These are phyloP conservation scores for Phylloporus arenicola DNA, from an alignment of 768 basidiomycete species.

Conservation along the genomic window DNA sequence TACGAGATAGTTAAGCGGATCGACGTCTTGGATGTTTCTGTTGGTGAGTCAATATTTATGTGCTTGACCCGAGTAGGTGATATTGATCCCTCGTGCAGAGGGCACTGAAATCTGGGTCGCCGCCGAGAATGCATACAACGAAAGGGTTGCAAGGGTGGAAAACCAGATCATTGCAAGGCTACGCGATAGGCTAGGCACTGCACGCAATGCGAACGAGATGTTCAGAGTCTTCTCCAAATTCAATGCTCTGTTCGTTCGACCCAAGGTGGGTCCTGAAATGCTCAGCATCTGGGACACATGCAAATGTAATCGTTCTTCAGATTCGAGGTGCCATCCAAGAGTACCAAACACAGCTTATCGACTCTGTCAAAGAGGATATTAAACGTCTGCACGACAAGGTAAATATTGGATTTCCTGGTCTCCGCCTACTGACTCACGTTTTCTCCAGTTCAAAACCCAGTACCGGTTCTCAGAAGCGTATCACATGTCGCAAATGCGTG, in stretches of 20 bases:
- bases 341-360: slow-evolving; percentile 97
- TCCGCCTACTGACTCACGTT: background rate
- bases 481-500: slow-evolving; percentile 98
- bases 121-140: slow-evolving; percentile 96
- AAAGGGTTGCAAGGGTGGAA: slow-evolving; percentile 94
- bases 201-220: slow-evolving; percentile 98
- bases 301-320: slow-evolving; percentile 32
- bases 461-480: slow-evolving; percentile 94
- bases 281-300: background rate
- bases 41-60: slow-evolving; percentile 49
- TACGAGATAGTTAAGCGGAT: slow-evolving; percentile 98
- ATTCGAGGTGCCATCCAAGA: slow-evolving; percentile 98
- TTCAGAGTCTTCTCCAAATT: slow-evolving; percentile 98
- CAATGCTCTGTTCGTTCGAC: slow-evolving; percentile 93
- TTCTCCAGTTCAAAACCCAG: slow-evolving; percentile 80
- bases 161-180: slow-evolving; percentile 96
- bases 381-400: slow-evolving; percentile 92
- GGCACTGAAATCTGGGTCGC: slow-evolving; percentile 98
- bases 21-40: slow-evolving; percentile 90
- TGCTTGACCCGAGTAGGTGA: background rate
- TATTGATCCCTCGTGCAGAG: slow-evolving; percentile 44
- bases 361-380: slow-evolving; percentile 98
- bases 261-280: slow-evolving; percentile 56
- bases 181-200: slow-evolving; percentile 88
- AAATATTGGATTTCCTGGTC: background rate